Evolutionary conservation across 1,284 basidiomycete genomes (phyloP), one percentile per base, ranked within the genome.

Genomic region (Tilletia caries): DNA sequence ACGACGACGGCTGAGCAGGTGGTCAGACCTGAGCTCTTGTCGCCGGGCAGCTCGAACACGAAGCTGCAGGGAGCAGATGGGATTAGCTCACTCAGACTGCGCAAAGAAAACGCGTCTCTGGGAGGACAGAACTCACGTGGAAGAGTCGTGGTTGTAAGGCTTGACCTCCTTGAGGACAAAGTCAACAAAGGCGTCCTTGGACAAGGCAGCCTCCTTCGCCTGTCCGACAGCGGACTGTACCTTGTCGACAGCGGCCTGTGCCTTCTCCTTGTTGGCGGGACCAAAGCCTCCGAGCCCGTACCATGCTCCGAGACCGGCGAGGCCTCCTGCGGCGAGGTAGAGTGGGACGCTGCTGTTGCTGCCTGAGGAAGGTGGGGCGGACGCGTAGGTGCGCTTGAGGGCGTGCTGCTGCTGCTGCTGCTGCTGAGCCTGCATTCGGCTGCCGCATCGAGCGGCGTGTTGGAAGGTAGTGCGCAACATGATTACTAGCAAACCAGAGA

Each of bases 91-190:
- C 8, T 3, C n/a, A 50, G 46, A 5, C 6, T 32, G 8, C 10
- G 33, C 6, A 54, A 54, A 20, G 60, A 32, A 32, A 10, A 41
- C 37, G 37, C 37, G 37, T 41, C 8, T 41, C 37, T 41, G 15
- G 37, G 54, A 34, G 3, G 15, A 29, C 12, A 29, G 54, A n/a
- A 69, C 72, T 65, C 66, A 76, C 87, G 88, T 88, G 43, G 91
- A 86, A 4, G 92, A 90, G 85, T 95, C 93, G 87, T 95, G 91
- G 87, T 95, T 98, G 87, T 97, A 97, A 1, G 90, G 89, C 76
- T 90, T 87, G 76, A 97, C 86, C 81, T 90, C 88, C 85, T 91
- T 91, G 78, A 98, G 88, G 81, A 89, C 91, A 84, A 97, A 89
- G 82, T 91, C 88, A 67, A 89, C 84, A 79, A 90, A 93, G 74